Percentiles rank a stretch among this genome's conserved stretches.
phyloP scores from a whole-genome alignment of 2,329 filamentous ascomycete genomes.

The Cytospora paraplurivora region DNA sequence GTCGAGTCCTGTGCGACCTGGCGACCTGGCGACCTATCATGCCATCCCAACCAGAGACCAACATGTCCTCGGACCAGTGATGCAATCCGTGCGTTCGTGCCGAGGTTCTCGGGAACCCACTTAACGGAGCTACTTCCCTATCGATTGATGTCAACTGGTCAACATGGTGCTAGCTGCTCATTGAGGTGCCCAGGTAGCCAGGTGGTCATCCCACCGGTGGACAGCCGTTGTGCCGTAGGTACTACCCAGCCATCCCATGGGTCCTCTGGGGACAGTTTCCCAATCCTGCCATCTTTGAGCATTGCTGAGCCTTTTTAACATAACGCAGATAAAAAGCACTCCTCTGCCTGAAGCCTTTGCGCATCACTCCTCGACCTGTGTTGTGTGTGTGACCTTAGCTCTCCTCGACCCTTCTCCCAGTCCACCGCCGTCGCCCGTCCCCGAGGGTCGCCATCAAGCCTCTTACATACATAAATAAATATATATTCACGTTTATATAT shows the following conservation, averaged over 20 bases:
- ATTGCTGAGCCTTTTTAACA: not conserved
- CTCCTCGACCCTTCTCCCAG: not conserved
- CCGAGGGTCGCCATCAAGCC: not conserved
- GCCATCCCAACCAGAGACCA: not conserved
- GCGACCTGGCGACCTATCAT: not conserved
- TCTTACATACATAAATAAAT: too few relatives aligned
- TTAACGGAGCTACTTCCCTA: constrained; percentile 13
- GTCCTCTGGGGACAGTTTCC: not conserved
- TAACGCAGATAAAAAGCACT: not conserved
- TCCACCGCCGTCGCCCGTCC: not conserved
- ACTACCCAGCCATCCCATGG: not conserved
- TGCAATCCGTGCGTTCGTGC: constrained; percentile 11
- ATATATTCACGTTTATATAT: not conserved
- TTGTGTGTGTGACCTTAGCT: not conserved
- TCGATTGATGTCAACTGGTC: constrained; percentile 3
- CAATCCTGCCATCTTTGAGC: not conserved
- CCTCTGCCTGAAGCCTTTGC: not conserved
- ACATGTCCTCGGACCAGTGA: not conserved
- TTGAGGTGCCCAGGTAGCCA: not conserved
- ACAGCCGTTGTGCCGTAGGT: not conserved
- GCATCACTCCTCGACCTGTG: not conserved
- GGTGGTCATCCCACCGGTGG: not conserved
- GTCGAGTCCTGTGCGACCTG: not conserved
- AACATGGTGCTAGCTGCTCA: not conserved
- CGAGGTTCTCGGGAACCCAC: constrained; percentile 23